These are phyloP conservation scores for Wickerhamiella spandovensis DNA, from an alignment of 805 yeast genomes.

Conservation along the genomic window DNA sequence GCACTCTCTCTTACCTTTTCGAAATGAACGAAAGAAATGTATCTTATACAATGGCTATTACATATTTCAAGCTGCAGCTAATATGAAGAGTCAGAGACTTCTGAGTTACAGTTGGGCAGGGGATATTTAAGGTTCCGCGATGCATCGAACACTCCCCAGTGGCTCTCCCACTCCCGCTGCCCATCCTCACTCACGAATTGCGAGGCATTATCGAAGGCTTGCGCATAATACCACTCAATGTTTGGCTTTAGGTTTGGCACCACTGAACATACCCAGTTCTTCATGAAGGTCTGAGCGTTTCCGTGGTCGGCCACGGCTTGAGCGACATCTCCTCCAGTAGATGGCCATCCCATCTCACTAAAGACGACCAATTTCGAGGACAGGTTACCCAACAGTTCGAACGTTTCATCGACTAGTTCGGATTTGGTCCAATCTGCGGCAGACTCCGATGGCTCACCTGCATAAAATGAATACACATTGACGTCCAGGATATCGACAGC, in stretches of 20 bases:
- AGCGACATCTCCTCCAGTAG: slow-evolving; percentile 38
- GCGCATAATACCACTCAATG: slow-evolving; percentile 12
- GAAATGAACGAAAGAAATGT: too few relatives aligned
- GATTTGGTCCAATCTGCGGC: not conserved
- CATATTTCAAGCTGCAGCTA: too few relatives aligned
- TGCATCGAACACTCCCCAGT: slow-evolving; percentile 52
- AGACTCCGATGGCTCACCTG: slow-evolving; percentile 29
- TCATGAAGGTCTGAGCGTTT: slow-evolving; percentile 9
- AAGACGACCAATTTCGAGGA: slow-evolving; percentile 18
- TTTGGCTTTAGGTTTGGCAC: not conserved
- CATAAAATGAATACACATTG: slow-evolving; percentile 56
- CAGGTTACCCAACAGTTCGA: not conserved
- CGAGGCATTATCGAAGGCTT: slow-evolving; percentile 39
- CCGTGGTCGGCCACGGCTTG: slow-evolving; percentile 34
- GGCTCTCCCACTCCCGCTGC: slow-evolving; percentile 47
- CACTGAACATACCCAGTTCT: not conserved
- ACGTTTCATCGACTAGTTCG: not conserved
- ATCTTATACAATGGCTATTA: too few relatives aligned
- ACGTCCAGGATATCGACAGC: slow-evolving; percentile 47
- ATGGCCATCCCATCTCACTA: slow-evolving; percentile 67
- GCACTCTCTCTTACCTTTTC: too few relatives aligned
- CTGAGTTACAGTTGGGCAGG: not conserved
- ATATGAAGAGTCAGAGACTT: too few relatives aligned
- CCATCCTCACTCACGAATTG: slow-evolving; percentile 32
- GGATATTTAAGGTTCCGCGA: slow-evolving; percentile 27